Conservation (phyloP, 1,139 yeast genomes). For the Lodderomyces jiufengensis region DNA sequence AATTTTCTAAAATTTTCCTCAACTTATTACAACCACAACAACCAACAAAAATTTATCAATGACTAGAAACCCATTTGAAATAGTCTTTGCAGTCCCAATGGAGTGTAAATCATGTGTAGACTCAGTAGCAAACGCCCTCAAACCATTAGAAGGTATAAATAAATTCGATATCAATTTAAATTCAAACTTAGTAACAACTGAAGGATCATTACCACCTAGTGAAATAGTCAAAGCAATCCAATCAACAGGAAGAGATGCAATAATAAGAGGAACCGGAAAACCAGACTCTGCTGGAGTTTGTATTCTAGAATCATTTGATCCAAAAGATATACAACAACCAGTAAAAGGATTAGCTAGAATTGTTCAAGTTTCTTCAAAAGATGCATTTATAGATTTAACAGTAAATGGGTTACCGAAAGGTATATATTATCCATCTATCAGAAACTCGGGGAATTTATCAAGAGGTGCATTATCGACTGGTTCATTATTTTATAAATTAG, state of each 20-base stretch:
- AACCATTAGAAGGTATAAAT: conserved; percentile 43
- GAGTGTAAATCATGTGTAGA: conserved; percentile 70
- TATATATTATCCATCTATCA: conserved; percentile 63
- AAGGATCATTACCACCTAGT: conserved; percentile 70
- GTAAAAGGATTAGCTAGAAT: conserved; percentile 87
- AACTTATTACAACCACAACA: background rate
- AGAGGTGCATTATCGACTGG: conserved; percentile 75
- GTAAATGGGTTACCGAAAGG: conserved; percentile 67
- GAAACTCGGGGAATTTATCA: conserved; percentile 72
- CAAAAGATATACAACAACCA: conserved; percentile 47
- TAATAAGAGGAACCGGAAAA: conserved; percentile 85
- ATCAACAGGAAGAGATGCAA: conserved; percentile 77
- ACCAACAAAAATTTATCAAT: background rate
- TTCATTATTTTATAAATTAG: conserved; percentile 40
- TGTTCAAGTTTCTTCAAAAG: conserved; percentile 57
- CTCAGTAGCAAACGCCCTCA: conserved; percentile 52
- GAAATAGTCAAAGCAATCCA: conserved; percentile 62
- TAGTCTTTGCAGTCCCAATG: conserved; percentile 77
- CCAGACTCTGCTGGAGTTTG: conserved; percentile 91
- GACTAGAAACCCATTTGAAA: conserved; percentile 32
- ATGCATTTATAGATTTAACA: conserved; percentile 70
- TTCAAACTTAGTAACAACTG: conserved; percentile 57
- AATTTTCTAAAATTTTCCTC: background rate
- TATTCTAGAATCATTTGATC: conserved; percentile 70
- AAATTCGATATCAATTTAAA: conserved; percentile 50